Percentiles rank a stretch among this genome's conserved stretches.
phyloP scores from a whole-genome alignment of 1,284 basidiomycete genomes.

The Austroboletus sp. region DNA sequence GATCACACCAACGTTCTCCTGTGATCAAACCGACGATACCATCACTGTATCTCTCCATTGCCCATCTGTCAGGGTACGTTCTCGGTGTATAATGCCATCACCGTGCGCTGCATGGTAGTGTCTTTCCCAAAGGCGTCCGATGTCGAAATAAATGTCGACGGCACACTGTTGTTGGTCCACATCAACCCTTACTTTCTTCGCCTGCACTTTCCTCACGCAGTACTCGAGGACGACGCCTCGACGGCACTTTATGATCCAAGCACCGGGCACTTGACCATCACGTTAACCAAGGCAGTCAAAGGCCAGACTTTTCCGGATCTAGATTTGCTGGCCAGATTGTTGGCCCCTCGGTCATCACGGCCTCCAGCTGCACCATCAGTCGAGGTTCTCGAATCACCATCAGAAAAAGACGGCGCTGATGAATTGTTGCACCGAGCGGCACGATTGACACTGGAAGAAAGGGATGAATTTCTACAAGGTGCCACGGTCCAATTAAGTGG shows the following conservation, averaged over 20 bases:
- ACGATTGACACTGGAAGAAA: constrained; percentile 45
- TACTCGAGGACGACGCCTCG: constrained; percentile 64
- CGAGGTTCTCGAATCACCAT: constrained; percentile 47
- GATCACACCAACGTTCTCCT: constrained; percentile 77
- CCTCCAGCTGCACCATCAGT: constrained; percentile 44
- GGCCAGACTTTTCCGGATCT: constrained; percentile 67
- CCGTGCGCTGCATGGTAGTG: constrained; percentile 15
- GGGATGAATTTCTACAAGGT: constrained; percentile 57
- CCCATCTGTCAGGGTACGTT: constrained; percentile 67
- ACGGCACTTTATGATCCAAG: constrained; percentile 66
- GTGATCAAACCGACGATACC: constrained; percentile 56
- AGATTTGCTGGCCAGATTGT: constrained; percentile 65
- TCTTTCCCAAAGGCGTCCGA: constrained; percentile 56
- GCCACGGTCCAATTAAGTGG: constrained; percentile 4
- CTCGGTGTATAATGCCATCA: constrained; percentile 4
- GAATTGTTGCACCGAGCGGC: constrained; percentile 39
- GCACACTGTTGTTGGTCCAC: constrained; percentile 62
- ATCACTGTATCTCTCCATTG: constrained; percentile 64
- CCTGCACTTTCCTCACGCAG: constrained; percentile 57
- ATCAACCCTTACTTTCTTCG: constrained; percentile 77
- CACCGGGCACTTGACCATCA: constrained; percentile 63
- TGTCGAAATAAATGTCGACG: constrained; percentile 69
- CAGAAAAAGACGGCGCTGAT: constrained; percentile 31
- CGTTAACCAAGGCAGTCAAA: constrained; percentile 56
- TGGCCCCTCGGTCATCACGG: constrained; percentile 54